Conservation (phyloP, 768 basidiomycete genomes). For the Megacollybia marginata region DNA sequence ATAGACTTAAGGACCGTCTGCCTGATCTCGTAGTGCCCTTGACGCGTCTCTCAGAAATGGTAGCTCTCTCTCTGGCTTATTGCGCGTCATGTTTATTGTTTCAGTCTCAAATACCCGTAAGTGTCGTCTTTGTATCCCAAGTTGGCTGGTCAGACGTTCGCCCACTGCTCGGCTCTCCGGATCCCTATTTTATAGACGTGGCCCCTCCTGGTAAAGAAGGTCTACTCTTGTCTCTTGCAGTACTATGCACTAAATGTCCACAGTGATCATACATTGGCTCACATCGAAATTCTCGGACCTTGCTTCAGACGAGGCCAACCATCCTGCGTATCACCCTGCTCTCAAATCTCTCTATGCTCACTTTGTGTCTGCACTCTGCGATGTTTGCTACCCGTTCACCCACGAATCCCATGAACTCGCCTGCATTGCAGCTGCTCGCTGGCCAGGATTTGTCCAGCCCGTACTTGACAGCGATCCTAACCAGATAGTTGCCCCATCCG, state of each 20-base stretch:
- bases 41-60: constrained; percentile 65
- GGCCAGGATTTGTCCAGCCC: constrained; percentile 75
- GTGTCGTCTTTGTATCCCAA: constrained; percentile 56
- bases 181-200: constrained; percentile 63
- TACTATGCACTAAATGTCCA: not conserved
- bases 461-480: constrained; percentile 42
- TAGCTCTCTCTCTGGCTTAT: constrained; percentile 21
- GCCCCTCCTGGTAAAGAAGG: constrained; percentile 50
- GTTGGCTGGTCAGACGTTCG: constrained; percentile 66
- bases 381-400: constrained; percentile 56
- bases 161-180: constrained; percentile 61
- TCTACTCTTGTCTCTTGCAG: constrained; percentile 9
- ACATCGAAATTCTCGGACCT: constrained; percentile 27
- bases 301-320: constrained; percentile 1
- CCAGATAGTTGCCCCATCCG: constrained; percentile 32
- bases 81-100: constrained; percentile 1
- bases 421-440: constrained; percentile 71
- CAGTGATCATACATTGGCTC: constrained; percentile 13
- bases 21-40: constrained; percentile 66
- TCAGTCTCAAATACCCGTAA: constrained; percentile 47
- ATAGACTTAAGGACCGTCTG: constrained; percentile 53
- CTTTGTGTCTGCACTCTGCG: constrained; percentile 51
- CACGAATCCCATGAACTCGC: constrained; percentile 62
- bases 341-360: constrained; percentile 57
- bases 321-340: constrained; percentile 42